These are phyloP conservation scores for Plasmodium vivax DNA, from an alignment of 169 alveolate species.

Conservation along the genomic window DNA sequence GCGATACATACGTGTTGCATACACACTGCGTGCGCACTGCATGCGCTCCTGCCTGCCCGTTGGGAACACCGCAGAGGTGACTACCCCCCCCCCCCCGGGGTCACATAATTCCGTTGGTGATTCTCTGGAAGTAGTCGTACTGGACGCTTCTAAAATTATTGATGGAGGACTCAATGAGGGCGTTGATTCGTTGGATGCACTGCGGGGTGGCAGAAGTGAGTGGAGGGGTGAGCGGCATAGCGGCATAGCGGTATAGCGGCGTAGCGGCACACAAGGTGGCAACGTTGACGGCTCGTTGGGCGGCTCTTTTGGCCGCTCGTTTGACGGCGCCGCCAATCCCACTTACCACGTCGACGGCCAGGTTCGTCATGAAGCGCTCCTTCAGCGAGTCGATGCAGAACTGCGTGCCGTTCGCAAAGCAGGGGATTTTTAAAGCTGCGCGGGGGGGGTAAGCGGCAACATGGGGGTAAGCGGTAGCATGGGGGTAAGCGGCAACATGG, in stretches of 20 bases:
- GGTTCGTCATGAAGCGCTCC: constrained; percentile 88
- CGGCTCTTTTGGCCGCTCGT: too few species aligned
- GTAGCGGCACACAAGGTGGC: too few species aligned
- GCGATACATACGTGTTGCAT: neutral
- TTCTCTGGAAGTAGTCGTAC: constrained; percentile 96
- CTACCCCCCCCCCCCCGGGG: neutral
- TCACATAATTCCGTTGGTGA: constrained; percentile 94
- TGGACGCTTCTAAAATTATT: constrained; percentile 95
- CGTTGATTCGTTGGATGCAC: constrained; percentile 89
- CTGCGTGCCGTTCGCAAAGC: constrained; percentile 89
- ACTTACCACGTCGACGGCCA: constrained; percentile 84
- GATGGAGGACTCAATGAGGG: constrained; percentile 91
- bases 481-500: too few species aligned
- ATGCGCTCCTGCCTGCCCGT: too few species aligned
- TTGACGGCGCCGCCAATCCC: too few species aligned
- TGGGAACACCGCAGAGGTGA: neutral
- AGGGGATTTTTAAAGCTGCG: constrained; percentile 91
- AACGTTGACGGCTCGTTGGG: too few species aligned
- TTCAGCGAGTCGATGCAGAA: constrained; percentile 81
- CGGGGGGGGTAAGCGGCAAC: neutral
- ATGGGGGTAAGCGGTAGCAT: too few species aligned
- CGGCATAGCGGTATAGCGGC: too few species aligned
- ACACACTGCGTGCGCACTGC: too few species aligned
- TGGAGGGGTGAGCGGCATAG: neutral
- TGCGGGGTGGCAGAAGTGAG: neutral